Evolutionary conservation across 306 rosid genomes (phyloP).

Genomic region (Macrotyloma uniflorum): DNA sequence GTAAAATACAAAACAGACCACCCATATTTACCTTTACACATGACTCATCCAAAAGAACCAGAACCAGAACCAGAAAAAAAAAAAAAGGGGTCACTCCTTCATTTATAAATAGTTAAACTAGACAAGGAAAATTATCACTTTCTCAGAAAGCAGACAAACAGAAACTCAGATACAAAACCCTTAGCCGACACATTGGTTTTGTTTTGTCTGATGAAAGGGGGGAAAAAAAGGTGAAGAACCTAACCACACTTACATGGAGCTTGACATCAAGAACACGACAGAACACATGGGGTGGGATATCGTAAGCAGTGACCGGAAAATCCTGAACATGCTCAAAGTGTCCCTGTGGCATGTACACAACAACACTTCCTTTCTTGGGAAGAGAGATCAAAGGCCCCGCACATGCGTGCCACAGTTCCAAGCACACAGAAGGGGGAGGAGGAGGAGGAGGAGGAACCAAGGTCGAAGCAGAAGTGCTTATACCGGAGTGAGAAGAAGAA

Average conservation of each 20-base stretch:
- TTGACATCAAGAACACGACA: slow-evolving; percentile 95
- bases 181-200: slow-evolving; percentile 11
- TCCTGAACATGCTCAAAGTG: slow-evolving; percentile 82
- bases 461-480: slow-evolving; percentile 46
- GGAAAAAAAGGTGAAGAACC: neutral
- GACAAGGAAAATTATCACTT: slow-evolving; percentile 1
- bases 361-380: slow-evolving; percentile 84
- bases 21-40: neutral
- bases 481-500: slow-evolving; percentile 57
- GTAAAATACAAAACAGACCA: slow-evolving; percentile 23
- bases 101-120: neutral
- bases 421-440: slow-evolving; percentile 63
- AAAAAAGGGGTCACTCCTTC: neutral
- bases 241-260: slow-evolving; percentile 72
- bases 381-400: slow-evolving; percentile 93
- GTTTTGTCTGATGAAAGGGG: neutral
- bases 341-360: slow-evolving; percentile 92
- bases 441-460: slow-evolving; percentile 29
- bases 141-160: slow-evolving; percentile 27
- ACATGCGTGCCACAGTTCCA: slow-evolving; percentile 99
- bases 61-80: neutral
- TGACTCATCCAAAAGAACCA: neutral
- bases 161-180: slow-evolving; percentile 27
- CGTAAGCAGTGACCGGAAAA: slow-evolving; percentile 61
- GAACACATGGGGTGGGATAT: slow-evolving; percentile 84